Conservation (phyloP, 768 basidiomycete species). For the Phylloporus arenicola region DNA sequence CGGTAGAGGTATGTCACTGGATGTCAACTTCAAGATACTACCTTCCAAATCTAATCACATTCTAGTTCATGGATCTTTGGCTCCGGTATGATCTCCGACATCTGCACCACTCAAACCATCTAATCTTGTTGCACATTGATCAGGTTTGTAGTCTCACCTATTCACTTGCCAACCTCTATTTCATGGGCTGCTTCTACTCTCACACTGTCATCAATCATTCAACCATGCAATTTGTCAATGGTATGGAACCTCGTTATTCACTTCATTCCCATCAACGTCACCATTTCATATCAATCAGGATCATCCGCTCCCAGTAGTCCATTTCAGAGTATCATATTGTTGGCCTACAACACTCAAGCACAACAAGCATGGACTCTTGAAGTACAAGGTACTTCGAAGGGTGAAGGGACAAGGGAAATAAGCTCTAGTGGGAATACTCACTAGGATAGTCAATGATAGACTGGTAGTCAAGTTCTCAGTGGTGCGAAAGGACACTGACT, state of each 20-base stretch:
- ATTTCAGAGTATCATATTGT: background rate
- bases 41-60: constrained; percentile 3
- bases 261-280: background rate
- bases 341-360: constrained; percentile 31
- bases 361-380: constrained; percentile 41
- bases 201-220: constrained; percentile 2
- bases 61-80: constrained; percentile 84
- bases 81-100: constrained; percentile 51
- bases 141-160: constrained; percentile 79
- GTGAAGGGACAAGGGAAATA: too few species aligned
- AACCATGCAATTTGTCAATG: background rate
- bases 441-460: too few species aligned
- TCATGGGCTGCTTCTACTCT: constrained; percentile 69
- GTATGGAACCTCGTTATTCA: background rate
- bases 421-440: too few species aligned
- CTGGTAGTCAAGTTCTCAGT: too few species aligned
- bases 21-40: background rate
- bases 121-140: constrained; percentile 44
- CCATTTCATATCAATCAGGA: background rate
- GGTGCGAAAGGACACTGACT: too few species aligned
- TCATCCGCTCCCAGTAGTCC: background rate
- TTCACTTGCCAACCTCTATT: constrained; percentile 65
- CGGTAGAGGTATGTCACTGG: constrained; percentile 58
- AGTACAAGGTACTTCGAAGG: too few species aligned
- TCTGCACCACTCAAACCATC: background rate